These are phyloP conservation scores for Salix dunnii DNA, from an alignment of 345 rosid genomes.

Conservation along the genomic window DNA sequence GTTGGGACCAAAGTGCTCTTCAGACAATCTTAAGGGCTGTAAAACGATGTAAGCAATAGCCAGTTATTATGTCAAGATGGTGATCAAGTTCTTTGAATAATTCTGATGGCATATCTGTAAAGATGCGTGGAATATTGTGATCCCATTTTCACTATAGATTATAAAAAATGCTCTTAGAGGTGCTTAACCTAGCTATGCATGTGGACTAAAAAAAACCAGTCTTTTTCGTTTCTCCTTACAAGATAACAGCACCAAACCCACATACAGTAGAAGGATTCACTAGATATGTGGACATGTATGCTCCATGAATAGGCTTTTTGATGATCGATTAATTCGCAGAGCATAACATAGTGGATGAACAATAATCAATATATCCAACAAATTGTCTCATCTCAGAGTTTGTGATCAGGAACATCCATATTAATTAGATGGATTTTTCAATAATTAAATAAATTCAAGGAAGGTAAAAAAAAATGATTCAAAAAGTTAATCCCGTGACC, in stretches of 20 bases:
- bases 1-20: not conserved
- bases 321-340: too few relatives aligned
- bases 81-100: not conserved
- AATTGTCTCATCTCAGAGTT: too few relatives aligned
- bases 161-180: not conserved
- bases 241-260: not conserved
- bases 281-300: constrained; percentile 1
- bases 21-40: not conserved
- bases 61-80: not conserved
- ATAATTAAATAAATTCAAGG: too few relatives aligned
- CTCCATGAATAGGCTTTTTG: not conserved
- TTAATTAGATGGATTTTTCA: too few relatives aligned
- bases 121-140: not conserved
- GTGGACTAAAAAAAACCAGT: constrained; percentile 12
- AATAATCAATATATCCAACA: too few relatives aligned
- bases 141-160: not conserved
- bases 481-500: too few relatives aligned
- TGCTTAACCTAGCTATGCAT: constrained; percentile 11
- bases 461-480: too few relatives aligned
- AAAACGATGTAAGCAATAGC: not conserved
- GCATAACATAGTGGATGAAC: not conserved
- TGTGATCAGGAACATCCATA: too few relatives aligned
- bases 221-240: not conserved
- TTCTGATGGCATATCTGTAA: not conserved
- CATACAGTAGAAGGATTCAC: constrained; percentile 1